Base-by-base conservation (phyloP, 2,329 filamentous ascomycete genomes). In the Neoarthrinium moseri region DNA sequence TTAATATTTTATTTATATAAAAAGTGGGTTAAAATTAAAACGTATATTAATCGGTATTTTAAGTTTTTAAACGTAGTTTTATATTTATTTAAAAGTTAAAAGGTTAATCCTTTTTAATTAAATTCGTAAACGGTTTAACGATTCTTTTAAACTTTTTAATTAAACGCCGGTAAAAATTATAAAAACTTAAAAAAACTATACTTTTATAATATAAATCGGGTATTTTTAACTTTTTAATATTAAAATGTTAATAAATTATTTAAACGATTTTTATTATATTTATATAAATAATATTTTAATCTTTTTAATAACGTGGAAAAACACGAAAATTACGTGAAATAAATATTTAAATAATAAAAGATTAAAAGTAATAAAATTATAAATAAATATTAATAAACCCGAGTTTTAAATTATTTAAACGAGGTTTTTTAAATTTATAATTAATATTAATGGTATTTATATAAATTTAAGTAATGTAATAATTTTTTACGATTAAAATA, bases 361-460 rank as follows among this genome's bases (percentile, higher is more conserved):
- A n/a, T n/a, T n/a, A n/a, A n/a, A n/a, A n/a, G n/a, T n/a, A n/a
- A n/a, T n/a, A n/a, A n/a, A n/a, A n/a, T n/a, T 40, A 4, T 29
- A 10, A 18, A 40, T 40, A 40, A 27, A 3, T 3, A 24, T n/a
- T 20, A 20, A 40, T 11, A 40, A 30, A 3, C 2, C 2, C 3
- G 10, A 10, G 18, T 40, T 2, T 4, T 13, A 17, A 40, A 21
- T 11, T 20, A 8, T 2, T 6, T 18, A 20, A 40, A 40, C 21
- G 29, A n/a, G n/a, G n/a, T 13, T 21, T 40, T 40, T 29, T 29
- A 5, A 5, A 40, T 20, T 11, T 40, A 30, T 29, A 17, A 4
- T 30, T 20, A 13, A 29, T 47, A 22, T 10, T 47, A 18, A 47
- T 47, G 30, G 35, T 17, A n/a, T 47, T 47, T 35, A 47, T 43